Conservation (phyloP, 352 stramenopile species). For the Phytophthora sojae region DNA sequence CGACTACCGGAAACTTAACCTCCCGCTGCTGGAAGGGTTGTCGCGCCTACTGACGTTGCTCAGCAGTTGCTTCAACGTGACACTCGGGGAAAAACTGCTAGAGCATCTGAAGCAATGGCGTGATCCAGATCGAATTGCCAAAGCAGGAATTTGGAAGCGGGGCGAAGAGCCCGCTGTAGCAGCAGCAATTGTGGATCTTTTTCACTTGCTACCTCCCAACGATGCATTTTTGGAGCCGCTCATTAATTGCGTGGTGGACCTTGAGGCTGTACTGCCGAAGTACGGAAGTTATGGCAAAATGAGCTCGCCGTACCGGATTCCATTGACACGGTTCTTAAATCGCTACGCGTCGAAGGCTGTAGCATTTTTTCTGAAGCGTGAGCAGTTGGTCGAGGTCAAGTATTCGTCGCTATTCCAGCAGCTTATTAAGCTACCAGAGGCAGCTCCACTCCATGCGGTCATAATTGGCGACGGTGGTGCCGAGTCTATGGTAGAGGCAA, state of each 20-base stretch:
- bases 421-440: constrained; percentile 93
- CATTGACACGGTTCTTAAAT: constrained; percentile 95
- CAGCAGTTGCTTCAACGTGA: constrained; percentile 98
- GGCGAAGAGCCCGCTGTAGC: constrained; percentile 96
- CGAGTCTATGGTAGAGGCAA: constrained; percentile 92
- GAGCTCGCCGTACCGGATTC: constrained; percentile 92
- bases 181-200: constrained; percentile 96
- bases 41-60: constrained; percentile 94
- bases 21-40: constrained; percentile 95
- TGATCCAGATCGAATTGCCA: constrained; percentile 91
- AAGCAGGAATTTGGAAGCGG: constrained; percentile 92
- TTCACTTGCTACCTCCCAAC: constrained; percentile 95
- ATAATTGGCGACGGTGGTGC: constrained; percentile 90
- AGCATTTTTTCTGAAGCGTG: constrained; percentile 89
- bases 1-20: constrained; percentile 97
- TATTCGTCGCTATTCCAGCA: constrained; percentile 96
- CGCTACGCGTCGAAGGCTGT: constrained; percentile 88
- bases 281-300: constrained; percentile 92
- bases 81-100: constrained; percentile 96
- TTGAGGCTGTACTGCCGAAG: constrained; percentile 92
- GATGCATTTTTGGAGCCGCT: constrained; percentile 96
- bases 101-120: constrained; percentile 96
- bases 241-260: constrained; percentile 94
- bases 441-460: constrained; percentile 86
- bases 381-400: constrained; percentile 82